Base-by-base conservation (phyloP, 2,329 filamentous ascomycete genomes). In the Botrytis sinoallii region DNA sequence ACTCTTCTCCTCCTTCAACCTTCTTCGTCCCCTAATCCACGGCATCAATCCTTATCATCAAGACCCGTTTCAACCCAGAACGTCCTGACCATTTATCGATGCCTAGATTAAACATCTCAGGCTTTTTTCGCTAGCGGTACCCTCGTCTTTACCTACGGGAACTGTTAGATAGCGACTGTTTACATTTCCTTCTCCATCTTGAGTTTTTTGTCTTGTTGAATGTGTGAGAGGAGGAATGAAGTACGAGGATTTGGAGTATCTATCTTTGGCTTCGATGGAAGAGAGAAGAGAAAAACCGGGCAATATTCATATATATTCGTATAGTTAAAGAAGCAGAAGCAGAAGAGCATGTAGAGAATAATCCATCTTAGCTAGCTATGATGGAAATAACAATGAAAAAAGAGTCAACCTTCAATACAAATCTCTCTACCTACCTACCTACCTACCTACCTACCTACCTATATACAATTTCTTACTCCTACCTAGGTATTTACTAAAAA, bases 121-220 rank as follows among this genome's bases (percentile, higher is more conserved):
- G 92, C 92, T 93, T 93, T 94, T 94, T 97, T 94, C 95, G 95
- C 95, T 98, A 98, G 93, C 94, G 90, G 93, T 91, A 91, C 93
- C 93, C 94, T 93, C 79, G 85, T 84, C 48, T 73, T 46, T 40
- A 83, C 83, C 83, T 89, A 93, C 93, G 79, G 91, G 92, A 91
- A 90, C 92, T 88, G 94, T 95, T 97, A 97, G 94, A 97, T 97
- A 97, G 94, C 89, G 89, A 90, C 90, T 94, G 93, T 92, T 87
- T 83, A 97, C 93, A 97, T 88, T 52, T 14, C 22, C 1, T n/a
- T n/a, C 25, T 12, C 46, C 22, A 10, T 12, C n/a, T 81, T 76
- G 7, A 1, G 8, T 18, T 40, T 22, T 20, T 55, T 64, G 29
- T 32, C 9, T 18, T 25, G 18, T 63, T 7, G 12, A 46, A 12